These are phyloP conservation scores for Dothiorella sarmentorum DNA, from an alignment of 2,329 filamentous ascomycete species.

Conservation along the genomic window DNA sequence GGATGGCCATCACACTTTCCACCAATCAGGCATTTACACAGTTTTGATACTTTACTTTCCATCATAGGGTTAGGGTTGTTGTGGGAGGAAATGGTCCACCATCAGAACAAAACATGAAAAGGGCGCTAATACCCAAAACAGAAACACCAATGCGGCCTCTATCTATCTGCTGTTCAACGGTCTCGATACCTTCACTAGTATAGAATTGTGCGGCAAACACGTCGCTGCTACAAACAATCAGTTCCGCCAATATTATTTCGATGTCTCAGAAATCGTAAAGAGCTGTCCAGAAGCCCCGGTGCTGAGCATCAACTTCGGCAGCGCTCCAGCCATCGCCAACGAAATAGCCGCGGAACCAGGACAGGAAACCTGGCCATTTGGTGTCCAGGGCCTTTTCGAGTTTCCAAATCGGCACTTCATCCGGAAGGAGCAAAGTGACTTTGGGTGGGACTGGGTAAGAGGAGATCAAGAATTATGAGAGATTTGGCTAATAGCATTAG, in stretches of 20 bases:
- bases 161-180: conserved; percentile 61
- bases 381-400: conserved; percentile 49
- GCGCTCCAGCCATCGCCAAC: conserved; percentile 53
- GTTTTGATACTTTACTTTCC: too few species aligned
- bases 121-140: conserved; percentile 4
- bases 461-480: background rate
- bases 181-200: conserved; percentile 58
- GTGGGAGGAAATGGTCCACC: background rate
- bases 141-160: conserved; percentile 31
- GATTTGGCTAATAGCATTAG: conserved; percentile 24
- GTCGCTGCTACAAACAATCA: conserved; percentile 60
- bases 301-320: conserved; percentile 55
- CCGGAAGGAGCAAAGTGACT: conserved; percentile 60
- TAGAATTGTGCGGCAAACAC: conserved; percentile 53
- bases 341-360: conserved; percentile 50
- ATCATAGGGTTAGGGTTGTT: background rate
- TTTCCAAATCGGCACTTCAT: conserved; percentile 55
- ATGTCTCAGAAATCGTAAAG: conserved; percentile 48
- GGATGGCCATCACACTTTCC: background rate
- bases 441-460: conserved; percentile 55
- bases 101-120: background rate
- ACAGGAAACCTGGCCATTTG: conserved; percentile 50
- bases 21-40: too few species aligned
- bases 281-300: conserved; percentile 40
- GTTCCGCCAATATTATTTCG: conserved; percentile 60